Evolutionary conservation across 768 basidiomycete genomes (phyloP), one percentile per base, ranked within the genome.

Genomic region (Lactarius trivialis): DNA sequence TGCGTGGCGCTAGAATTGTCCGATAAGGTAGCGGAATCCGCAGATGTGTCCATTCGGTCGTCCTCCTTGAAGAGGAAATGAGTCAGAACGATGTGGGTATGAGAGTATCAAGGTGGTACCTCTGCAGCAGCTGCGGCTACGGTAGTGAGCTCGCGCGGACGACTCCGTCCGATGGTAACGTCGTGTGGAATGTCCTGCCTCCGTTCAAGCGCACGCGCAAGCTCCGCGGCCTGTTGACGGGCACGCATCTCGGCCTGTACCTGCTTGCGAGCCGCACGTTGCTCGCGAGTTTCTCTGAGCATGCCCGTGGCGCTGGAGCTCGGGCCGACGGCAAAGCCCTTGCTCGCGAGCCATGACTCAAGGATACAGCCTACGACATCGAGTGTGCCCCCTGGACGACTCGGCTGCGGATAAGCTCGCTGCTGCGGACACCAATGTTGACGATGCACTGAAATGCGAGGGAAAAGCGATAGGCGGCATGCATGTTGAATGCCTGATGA

Each of bases 371-470:
- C 93, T 1, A 97, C 94, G 5, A 97, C 91, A 66, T 95, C 91
- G 30, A 98, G 78, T 0, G 93, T 92, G 19, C 96, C 94, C 0
- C 93, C 74, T 97, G 92, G 5, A 98, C 96, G 19, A 98, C 94
- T 11, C 94, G 81, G 66, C 88, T 88, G 49, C 96, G 78, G 69
- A 98, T 95, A 21, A 85, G 84, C 73, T 98, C 94, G 60, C 84
- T 89, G n/a, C 96, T 95, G 33, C 96, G 79, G 0, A 98, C 95
- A 39, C 96, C 96, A 69, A 98, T 93, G 73, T 99, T 98, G 65
- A 95, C 94, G 50, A 98, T 86, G 70, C 93, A 97, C 71, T 98
- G 94, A 71, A 99, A 95, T 1, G 96, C 96, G 61, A 98, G 83
- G 0, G 88, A 88, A 71, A 97, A 96, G 9, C 91, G 84, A 69